Conservation (phyloP, 2,329 filamentous ascomycete genomes). For the Xenosphaeropsis pyriputrescens region DNA sequence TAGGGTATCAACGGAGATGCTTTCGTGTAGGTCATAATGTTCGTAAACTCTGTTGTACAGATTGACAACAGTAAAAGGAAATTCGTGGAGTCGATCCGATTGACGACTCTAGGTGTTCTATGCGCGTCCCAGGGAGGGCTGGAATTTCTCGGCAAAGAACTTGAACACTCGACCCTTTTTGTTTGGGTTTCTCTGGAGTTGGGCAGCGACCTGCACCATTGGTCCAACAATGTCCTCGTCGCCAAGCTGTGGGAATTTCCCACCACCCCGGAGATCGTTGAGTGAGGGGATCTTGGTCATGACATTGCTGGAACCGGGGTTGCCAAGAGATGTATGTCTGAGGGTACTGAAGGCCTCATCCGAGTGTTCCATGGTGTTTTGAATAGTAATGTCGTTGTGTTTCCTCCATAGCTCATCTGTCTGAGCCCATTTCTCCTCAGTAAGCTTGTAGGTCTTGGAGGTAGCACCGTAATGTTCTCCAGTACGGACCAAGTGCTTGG, state of each 20-base stretch:
- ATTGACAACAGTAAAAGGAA: neutral
- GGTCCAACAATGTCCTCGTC: conserved; percentile 90
- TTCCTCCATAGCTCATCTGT: conserved; percentile 63
- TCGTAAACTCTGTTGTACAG: neutral
- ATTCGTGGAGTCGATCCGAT: neutral
- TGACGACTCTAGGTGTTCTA: neutral
- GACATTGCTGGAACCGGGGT: conserved; percentile 25
- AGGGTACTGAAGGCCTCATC: conserved; percentile 26
- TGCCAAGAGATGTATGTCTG: conserved; percentile 28
- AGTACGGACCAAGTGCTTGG: conserved; percentile 75
- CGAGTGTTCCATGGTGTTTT: conserved; percentile 26
- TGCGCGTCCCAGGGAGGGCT: conserved; percentile 12
- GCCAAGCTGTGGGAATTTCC: conserved; percentile 78
- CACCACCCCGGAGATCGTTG: conserved; percentile 47
- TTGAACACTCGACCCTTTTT: conserved; percentile 18
- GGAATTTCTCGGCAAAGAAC: conserved; percentile 19
- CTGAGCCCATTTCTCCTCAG: conserved; percentile 77
- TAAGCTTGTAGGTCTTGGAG: conserved; percentile 75
- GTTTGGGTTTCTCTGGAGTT: conserved; percentile 14
- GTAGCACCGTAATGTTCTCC: conserved; percentile 84
- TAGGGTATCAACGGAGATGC: conserved; percentile 1
- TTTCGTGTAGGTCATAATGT: neutral
- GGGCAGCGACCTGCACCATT: conserved; percentile 37
- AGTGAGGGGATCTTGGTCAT: conserved; percentile 54
- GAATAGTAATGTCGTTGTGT: conserved; percentile 51